Conservation (phyloP, 352 stramenopile species). For the Hyaloperonospora arabidopsidis region DNA sequence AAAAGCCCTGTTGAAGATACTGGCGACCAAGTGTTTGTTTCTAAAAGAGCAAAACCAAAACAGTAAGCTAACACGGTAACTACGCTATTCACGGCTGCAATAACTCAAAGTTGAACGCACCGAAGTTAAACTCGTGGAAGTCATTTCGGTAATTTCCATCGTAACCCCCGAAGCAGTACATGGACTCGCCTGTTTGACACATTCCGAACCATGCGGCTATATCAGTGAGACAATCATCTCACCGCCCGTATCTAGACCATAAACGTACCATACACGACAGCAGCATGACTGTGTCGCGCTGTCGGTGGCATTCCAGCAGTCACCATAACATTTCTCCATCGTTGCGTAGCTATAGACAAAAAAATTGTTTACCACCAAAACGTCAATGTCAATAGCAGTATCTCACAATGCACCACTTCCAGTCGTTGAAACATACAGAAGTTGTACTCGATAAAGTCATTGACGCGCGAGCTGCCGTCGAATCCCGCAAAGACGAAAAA, state of each 20-base stretch:
- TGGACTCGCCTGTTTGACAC: conserved; percentile 50
- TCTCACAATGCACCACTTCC: conserved; percentile 2
- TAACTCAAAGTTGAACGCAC: conserved; percentile 19
- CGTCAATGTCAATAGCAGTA: conserved; percentile 4
- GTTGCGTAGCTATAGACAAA: conserved; percentile 56
- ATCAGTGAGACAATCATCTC: background rate
- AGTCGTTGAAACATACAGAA: conserved; percentile 62
- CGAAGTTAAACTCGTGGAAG: conserved; percentile 95
- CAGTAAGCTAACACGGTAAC: background rate
- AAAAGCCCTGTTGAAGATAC: conserved; percentile 70
- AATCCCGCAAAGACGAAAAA: conserved; percentile 95
- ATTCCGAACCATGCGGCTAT: background rate
- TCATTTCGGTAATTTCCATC: conserved; percentile 93
- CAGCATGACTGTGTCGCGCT: conserved; percentile 92
- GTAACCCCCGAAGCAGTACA: conserved; percentile 92
- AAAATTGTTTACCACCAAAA: conserved; percentile 1
- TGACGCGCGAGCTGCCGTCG: conserved; percentile 88
- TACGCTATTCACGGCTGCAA: background rate
- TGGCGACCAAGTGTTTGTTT: conserved; percentile 79
- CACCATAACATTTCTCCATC: conserved; percentile 67
- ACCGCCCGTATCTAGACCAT: background rate
- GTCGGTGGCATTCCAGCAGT: conserved; percentile 83
- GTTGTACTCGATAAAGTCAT: conserved; percentile 94
- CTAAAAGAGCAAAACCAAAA: conserved; percentile 24
- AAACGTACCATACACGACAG: conserved; percentile 72